Evolutionary conservation across 148 eudicot genomes (phyloP), one percentile per base, ranked within the genome.

Genomic region (Camellia sinensis): DNA sequence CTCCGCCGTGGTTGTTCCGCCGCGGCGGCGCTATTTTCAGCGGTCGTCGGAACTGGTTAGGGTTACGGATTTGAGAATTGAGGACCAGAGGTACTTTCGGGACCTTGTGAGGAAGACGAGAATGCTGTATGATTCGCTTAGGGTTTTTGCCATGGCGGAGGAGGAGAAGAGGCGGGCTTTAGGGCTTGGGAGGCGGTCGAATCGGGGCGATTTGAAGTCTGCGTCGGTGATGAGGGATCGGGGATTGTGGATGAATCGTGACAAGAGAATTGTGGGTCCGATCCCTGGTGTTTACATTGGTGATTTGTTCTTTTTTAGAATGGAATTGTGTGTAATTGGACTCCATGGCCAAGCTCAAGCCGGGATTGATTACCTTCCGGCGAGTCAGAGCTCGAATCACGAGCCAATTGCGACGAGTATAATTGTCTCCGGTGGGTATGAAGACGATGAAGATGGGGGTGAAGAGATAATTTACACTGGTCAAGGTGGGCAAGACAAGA

Each of bases 401-500:
- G 94, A 89, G 82, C 98, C 98, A 4, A 86, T 94, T 78, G 98
- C 98, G 1, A 94, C 98, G 3, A 94, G 98, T 54, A 80, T 94
- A 1, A 88, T 92, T 7, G 95, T 91, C 17, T 94, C 98, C 0
- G 98, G 97, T 79, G 98, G 98, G 41, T 94, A 94, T n/a, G 98
- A 94, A 53, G 98, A 94, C 63, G 93, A 94, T 80, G 95, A 88
- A 18, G 98, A 94, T 82, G 67, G 82, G 0, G 98, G 98, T 18
- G 93, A 94, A 65, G 97, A 90, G 50, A 62, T 94, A 2, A 61
- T 90, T 2, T 94, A 94, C 60, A 87, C 98, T 0, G 98, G 98
- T 2, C 97, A 94, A 60, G 98, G 98, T 46, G 98, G 98, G 41
- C 92, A 88, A 64, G 98, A 91, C 78, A 92, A 89, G 78, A 45